A percentile compares a stretch with the other conserved stretches of the same genome.
Evolutionary conservation across 208 protist genomes (phyloP).

Genomic region (Leishmania tropica): DNA sequence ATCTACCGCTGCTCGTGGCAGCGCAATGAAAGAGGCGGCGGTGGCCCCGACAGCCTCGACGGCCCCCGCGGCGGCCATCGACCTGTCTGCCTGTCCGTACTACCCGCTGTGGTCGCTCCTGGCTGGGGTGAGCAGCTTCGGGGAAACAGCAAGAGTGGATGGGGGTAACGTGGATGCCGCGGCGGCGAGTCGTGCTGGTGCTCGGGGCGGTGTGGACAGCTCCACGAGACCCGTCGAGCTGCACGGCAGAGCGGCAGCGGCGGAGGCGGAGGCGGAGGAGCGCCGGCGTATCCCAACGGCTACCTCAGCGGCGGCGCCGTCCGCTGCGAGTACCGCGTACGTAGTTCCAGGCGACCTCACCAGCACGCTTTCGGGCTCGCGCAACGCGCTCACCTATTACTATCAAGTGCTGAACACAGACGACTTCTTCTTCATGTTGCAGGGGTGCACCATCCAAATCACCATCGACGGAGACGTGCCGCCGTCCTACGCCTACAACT

Average conservation of each 20-base stretch:
- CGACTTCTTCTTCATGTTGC: conserved; percentile 39
- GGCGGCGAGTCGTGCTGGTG: not conserved
- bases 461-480: not conserved
- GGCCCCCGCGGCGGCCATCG: not conserved
- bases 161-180: not conserved
- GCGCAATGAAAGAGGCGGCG: not conserved
- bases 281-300: not conserved
- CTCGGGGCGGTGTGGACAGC: not conserved
- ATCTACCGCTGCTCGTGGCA: not conserved
- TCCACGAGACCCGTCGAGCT: not conserved
- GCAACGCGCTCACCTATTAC: conserved; percentile 17
- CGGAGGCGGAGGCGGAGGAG: not conserved
- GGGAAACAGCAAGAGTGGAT: not conserved
- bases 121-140: not conserved
- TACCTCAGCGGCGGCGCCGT: not conserved
- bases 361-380: not conserved
- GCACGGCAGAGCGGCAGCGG: not conserved
- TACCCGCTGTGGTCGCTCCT: conserved; percentile 5
- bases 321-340: not conserved
- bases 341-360: not conserved
- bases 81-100: conserved; percentile 2
- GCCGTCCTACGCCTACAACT: conserved; percentile 12
- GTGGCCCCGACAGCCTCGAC: not conserved
- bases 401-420: conserved; percentile 23
- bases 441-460: conserved; percentile 33